A percentile compares a stretch with the other conserved stretches of the same genome.
These are phyloP conservation scores for Aspergillus amoenus DNA, from an alignment of 2,329 filamentous ascomycete species.

Conservation along the genomic window DNA sequence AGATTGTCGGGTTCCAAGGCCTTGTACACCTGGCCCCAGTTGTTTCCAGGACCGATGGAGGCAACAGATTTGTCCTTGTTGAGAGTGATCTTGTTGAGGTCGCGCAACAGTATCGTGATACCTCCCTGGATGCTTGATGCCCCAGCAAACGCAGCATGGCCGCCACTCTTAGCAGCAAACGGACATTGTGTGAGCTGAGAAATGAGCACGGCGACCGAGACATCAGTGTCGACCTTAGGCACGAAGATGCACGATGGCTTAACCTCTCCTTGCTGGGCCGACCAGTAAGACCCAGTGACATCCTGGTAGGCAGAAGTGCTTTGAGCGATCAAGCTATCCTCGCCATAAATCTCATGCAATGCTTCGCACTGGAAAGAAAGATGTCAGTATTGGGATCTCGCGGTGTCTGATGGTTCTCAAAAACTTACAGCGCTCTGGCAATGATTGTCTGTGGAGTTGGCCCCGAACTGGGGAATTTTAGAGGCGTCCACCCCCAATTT, in stretches of 20 bases:
- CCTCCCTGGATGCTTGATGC: slow-evolving; percentile 51
- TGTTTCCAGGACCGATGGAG: slow-evolving; percentile 33
- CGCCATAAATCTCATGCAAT: slow-evolving; percentile 15
- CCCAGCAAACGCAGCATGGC: slow-evolving; percentile 57
- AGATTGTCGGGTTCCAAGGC: slow-evolving; percentile 31
- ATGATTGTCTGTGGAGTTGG: neutral
- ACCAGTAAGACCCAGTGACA: slow-evolving; percentile 33
- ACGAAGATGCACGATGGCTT: slow-evolving; percentile 37
- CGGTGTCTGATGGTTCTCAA: neutral
- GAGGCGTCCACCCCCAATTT: slow-evolving; percentile 1
- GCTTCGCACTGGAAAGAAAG: slow-evolving; percentile 12
- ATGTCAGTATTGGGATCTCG: neutral
- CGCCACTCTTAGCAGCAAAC: slow-evolving; percentile 59
- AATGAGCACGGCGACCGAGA: slow-evolving; percentile 34
- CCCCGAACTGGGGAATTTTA: neutral
- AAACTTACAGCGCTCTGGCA: slow-evolving; percentile 1
- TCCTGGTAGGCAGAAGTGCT: slow-evolving; percentile 20
- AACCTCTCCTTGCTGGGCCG: slow-evolving; percentile 35
- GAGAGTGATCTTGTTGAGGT: slow-evolving; percentile 30
- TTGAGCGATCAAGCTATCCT: slow-evolving; percentile 15
- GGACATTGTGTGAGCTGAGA: slow-evolving; percentile 31
- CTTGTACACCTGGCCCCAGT: slow-evolving; percentile 36
- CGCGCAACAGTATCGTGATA: slow-evolving; percentile 34
- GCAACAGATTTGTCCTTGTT: slow-evolving; percentile 28
- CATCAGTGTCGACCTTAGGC: slow-evolving; percentile 27